Conservation (phyloP, 2,329 filamentous ascomycete genomes). For the Monosporascus sp. region DNA sequence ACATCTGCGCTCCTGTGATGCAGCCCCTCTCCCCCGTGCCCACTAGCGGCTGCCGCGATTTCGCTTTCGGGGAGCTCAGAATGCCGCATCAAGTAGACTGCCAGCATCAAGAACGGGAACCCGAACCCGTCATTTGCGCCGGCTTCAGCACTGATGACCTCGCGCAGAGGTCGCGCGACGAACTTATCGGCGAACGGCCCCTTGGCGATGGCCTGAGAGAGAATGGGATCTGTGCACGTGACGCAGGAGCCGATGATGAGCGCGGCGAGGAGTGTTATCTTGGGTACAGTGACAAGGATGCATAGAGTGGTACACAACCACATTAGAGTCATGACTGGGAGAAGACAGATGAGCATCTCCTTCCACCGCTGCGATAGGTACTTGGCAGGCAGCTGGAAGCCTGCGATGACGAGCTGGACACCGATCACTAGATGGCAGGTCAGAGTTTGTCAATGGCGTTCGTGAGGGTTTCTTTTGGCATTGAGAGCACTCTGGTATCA, state of each 20-base stretch:
- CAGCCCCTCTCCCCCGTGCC: slow-evolving; percentile 7
- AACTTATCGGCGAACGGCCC: slow-evolving; percentile 59
- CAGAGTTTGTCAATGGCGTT: too few species aligned
- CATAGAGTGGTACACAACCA: slow-evolving; percentile 55
- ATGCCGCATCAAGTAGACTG: slow-evolving; percentile 51
- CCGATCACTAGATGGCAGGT: too few species aligned
- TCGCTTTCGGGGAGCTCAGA: slow-evolving; percentile 31
- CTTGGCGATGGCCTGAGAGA: slow-evolving; percentile 58
- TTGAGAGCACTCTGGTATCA: slow-evolving; percentile 40
- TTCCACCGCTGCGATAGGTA: slow-evolving; percentile 46
- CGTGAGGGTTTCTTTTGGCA: too few species aligned
- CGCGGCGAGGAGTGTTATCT: slow-evolving; percentile 46
- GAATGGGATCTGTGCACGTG: slow-evolving; percentile 57
- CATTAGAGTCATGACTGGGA: slow-evolving; percentile 58
- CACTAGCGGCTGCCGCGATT: too few species aligned
- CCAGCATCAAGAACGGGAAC: slow-evolving; percentile 56
- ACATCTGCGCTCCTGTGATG: slow-evolving; percentile 25
- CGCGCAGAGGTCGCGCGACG: slow-evolving; percentile 50
- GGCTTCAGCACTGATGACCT: slow-evolving; percentile 58
- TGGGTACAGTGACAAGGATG: slow-evolving; percentile 49
- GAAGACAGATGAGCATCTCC: slow-evolving; percentile 48
- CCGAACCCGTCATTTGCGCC: slow-evolving; percentile 59
- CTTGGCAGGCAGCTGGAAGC: slow-evolving; percentile 55
- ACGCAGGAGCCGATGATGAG: slow-evolving; percentile 57
- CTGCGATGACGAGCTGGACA: slow-evolving; percentile 42